These are phyloP conservation scores for Arachnopeziza araneosa DNA, from an alignment of 2,329 filamentous ascomycete genomes.

Conservation along the genomic window DNA sequence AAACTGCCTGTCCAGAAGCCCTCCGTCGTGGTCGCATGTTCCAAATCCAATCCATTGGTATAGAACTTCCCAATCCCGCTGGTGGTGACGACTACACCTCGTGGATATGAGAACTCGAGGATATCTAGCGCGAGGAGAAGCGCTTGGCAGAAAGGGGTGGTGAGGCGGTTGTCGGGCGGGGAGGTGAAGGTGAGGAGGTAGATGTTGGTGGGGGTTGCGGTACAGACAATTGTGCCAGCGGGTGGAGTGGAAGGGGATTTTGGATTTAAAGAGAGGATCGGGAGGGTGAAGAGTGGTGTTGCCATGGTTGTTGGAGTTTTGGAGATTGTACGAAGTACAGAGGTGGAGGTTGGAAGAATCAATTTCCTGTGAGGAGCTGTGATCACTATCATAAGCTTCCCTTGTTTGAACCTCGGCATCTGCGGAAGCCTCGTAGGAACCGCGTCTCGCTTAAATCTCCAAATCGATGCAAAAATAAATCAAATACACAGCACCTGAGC, in stretches of 20 bases:
- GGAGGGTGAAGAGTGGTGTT: conserved; percentile 50
- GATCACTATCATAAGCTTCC: not conserved
- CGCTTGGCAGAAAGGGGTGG: conserved; percentile 60
- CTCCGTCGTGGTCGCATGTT: conserved; percentile 54
- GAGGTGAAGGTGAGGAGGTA: conserved; percentile 70
- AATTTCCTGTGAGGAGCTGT: not conserved
- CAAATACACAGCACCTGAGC: no score
- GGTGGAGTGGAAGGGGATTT: conserved; percentile 32
- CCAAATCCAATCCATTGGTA: conserved; percentile 75
- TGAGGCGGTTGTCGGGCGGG: conserved; percentile 71
- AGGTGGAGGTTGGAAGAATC: no score
- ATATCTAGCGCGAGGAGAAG: conserved; percentile 69
- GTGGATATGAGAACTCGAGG: conserved; percentile 56
- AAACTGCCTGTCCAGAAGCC: conserved; percentile 57
- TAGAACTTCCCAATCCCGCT: conserved; percentile 74
- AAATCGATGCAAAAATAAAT: no score
- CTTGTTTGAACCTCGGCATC: not conserved
- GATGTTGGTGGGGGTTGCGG: conserved; percentile 50
- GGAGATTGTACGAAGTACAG: no score
- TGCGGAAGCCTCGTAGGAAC: no score
- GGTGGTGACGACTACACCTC: conserved; percentile 74
- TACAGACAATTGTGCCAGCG: conserved; percentile 57
- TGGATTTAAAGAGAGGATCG: conserved; percentile 39
- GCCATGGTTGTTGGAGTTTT: not conserved
- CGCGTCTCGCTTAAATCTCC: no score